Evolutionary conservation across 1,284 basidiomycete genomes (phyloP).

Genomic region (Mycosarcoma maydis): DNA sequence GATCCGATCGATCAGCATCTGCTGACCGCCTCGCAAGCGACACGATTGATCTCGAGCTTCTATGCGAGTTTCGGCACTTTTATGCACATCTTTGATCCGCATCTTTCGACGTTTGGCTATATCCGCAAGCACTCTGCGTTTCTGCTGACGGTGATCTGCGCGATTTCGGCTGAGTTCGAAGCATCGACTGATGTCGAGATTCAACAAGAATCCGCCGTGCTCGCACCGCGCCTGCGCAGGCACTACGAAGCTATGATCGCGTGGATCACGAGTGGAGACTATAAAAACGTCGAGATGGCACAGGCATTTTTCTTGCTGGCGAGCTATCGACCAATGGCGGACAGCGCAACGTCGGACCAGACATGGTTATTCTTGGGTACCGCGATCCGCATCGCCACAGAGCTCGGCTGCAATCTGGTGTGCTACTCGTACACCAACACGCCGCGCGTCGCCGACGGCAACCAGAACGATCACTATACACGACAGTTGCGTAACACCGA

Average conservation of each 20-base stretch:
- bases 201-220: slow-evolving; percentile 2
- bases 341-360: slow-evolving; percentile 40
- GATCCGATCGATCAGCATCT: slow-evolving; percentile 40
- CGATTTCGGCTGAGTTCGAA: slow-evolving; percentile 33
- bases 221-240: slow-evolving; percentile 6
- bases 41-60: slow-evolving; percentile 22
- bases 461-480: slow-evolving; percentile 30
- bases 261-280: slow-evolving; percentile 31
- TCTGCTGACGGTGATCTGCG: slow-evolving; percentile 41
- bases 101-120: slow-evolving; percentile 40
- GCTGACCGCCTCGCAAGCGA: slow-evolving; percentile 25
- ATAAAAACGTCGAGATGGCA: slow-evolving; percentile 50
- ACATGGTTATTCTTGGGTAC: slow-evolving; percentile 41
- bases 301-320: slow-evolving; percentile 47
- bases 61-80: slow-evolving; percentile 35
- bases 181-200: background rate
- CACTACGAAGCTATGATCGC: slow-evolving; percentile 37
- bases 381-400: slow-evolving; percentile 45
- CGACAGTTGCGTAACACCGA: slow-evolving; percentile 49
- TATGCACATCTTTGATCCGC: slow-evolving; percentile 50
- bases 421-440: slow-evolving; percentile 33
- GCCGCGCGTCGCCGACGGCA: background rate
- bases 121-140: slow-evolving; percentile 46
- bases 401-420: slow-evolving; percentile 43
- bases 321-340: slow-evolving; percentile 23